These are phyloP conservation scores for Apiospora malaysiana DNA, from an alignment of 2,329 filamentous ascomycete species.

Conservation along the genomic window DNA sequence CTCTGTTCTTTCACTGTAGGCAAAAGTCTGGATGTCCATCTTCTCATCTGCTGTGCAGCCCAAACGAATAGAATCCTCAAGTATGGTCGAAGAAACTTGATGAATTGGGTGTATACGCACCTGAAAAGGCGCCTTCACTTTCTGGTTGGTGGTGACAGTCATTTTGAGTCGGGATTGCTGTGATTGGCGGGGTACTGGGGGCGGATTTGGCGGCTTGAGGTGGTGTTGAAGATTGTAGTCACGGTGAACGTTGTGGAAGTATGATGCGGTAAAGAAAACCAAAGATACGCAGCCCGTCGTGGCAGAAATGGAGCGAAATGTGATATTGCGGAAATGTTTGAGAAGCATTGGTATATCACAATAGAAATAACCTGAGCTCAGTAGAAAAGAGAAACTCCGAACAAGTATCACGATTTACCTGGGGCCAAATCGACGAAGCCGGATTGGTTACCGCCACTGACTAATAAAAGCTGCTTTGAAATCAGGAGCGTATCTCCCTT, in stretches of 20 bases:
- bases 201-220: neutral
- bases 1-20: neutral
- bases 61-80: neutral
- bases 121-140: slow-evolving; percentile 43
- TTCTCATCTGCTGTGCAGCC: neutral
- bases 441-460: slow-evolving; percentile 11
- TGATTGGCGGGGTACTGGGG: slow-evolving; percentile 17
- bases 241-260: slow-evolving; percentile 33
- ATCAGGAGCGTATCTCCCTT: slow-evolving; percentile 32
- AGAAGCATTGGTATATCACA: slow-evolving; percentile 31
- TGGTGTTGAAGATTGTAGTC: slow-evolving; percentile 23
- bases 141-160: slow-evolving; percentile 33
- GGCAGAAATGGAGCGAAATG: slow-evolving; percentile 34
- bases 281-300: slow-evolving; percentile 32
- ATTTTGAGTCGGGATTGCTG: slow-evolving; percentile 31
- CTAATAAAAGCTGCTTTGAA: slow-evolving; percentile 44
- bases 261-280: slow-evolving; percentile 33
- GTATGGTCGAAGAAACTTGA: neutral
- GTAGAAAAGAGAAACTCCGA: slow-evolving; percentile 13
- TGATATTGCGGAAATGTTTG: slow-evolving; percentile 34
- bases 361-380: slow-evolving; percentile 22
- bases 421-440: slow-evolving; percentile 16
- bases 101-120: slow-evolving; percentile 32
- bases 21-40: neutral
- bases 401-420: slow-evolving; percentile 21